Conservation (phyloP, 1,139 yeast species). For the Sugiyamaella paludigena region DNA sequence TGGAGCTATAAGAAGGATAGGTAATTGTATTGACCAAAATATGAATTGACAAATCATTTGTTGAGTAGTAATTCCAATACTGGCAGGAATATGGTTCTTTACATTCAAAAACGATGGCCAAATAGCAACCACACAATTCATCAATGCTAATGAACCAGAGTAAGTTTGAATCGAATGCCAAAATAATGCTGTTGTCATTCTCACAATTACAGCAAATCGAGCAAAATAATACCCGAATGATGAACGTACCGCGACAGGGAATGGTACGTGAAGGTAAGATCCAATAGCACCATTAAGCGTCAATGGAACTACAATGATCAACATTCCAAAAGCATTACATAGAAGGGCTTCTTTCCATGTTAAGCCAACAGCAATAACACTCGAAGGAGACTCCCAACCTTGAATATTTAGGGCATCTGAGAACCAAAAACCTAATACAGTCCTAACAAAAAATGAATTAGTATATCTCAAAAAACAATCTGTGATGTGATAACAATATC, state of each 20-base stretch:
- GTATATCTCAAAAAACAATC: background rate
- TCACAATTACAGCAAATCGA: conserved; percentile 37
- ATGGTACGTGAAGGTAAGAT: conserved; percentile 40
- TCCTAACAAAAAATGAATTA: conserved; percentile 6
- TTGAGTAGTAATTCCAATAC: conserved; percentile 40
- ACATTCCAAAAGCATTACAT: conserved; percentile 37
- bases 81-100: conserved; percentile 39
- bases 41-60: conserved; percentile 39
- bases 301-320: conserved; percentile 37
- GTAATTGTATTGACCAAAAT: conserved; percentile 39
- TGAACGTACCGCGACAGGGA: conserved; percentile 39
- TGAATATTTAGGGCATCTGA: conserved; percentile 33
- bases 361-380: conserved; percentile 34
- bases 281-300: conserved; percentile 42
- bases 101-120: conserved; percentile 39
- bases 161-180: conserved; percentile 43
- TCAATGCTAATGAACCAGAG: conserved; percentile 37
- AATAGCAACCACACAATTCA: conserved; percentile 36
- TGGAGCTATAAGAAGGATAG: conserved; percentile 38
- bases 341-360: conserved; percentile 40
- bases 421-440: conserved; percentile 37
- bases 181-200: conserved; percentile 40
- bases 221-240: conserved; percentile 39
- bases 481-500: no score
- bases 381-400: conserved; percentile 31